Evolutionary conservation across 805 yeast species (phyloP).

Genomic region (Monosporozyma servazzii): DNA sequence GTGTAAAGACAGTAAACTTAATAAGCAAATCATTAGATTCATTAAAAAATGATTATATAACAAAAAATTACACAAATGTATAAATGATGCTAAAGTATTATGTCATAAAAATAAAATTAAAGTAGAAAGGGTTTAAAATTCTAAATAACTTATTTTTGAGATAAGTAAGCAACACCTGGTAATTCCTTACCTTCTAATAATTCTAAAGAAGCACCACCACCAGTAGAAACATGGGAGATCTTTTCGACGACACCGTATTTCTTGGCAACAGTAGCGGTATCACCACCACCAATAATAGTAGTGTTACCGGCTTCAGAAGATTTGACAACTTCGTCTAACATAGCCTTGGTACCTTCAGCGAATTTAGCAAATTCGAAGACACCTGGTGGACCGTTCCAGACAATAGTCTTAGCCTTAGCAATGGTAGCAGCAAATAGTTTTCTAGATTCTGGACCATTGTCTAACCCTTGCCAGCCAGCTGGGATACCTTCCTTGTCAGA

Average conservation of each 20-base stretch:
- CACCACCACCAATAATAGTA: slow-evolving; percentile 97
- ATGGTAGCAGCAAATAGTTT: slow-evolving; percentile 75
- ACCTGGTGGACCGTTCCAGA: slow-evolving; percentile 99
- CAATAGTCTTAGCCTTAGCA: slow-evolving; percentile 91
- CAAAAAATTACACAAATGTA: background rate
- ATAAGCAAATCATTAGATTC: background rate
- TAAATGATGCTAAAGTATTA: background rate
- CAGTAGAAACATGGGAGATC: slow-evolving; percentile 97
- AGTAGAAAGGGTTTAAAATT: background rate
- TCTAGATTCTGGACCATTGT: slow-evolving; percentile 85
- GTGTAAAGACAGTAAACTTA: background rate
- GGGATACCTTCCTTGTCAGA: slow-evolving; percentile 90
- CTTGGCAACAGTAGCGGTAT: slow-evolving; percentile 98
- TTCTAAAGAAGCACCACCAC: slow-evolving; percentile 99
- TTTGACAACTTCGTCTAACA: slow-evolving; percentile 81
- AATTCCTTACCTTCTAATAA: slow-evolving; percentile 96
- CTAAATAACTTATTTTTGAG: slow-evolving; percentile 41
- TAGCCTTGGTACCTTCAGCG: slow-evolving; percentile 83
- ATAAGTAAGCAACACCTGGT: slow-evolving; percentile 95
- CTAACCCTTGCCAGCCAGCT: slow-evolving; percentile 93
- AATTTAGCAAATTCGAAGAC: slow-evolving; percentile 95
- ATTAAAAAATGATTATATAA: background rate
- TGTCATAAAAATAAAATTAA: background rate
- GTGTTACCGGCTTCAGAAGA: slow-evolving; percentile 85
- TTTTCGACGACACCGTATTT: slow-evolving; percentile 94